phyloP scores from a whole-genome alignment of 2,329 filamentous ascomycete genomes.

The Colletotrichum melonis region DNA sequence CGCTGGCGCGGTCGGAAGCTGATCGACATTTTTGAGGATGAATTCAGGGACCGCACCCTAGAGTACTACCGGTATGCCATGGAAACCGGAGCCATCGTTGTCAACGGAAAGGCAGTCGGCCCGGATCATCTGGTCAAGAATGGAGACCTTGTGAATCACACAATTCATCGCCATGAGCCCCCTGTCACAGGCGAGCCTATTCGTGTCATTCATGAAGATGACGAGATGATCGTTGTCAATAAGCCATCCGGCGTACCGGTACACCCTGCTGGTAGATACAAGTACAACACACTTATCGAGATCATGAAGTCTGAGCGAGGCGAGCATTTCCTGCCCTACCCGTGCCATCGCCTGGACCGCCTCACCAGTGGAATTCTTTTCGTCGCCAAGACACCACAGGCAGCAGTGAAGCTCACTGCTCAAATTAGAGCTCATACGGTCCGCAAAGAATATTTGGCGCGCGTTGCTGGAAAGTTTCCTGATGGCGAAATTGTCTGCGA shows the following conservation, averaged over 20 bases:
- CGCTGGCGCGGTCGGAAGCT: constrained; percentile 87
- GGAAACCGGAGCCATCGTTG: constrained; percentile 78
- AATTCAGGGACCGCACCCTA: constrained; percentile 88
- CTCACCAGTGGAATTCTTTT: constrained; percentile 99
- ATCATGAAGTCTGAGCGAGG: constrained; percentile 86
- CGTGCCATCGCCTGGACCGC: constrained; percentile 94
- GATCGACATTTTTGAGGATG: constrained; percentile 88
- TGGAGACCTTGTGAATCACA: constrained; percentile 92
- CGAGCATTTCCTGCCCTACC: constrained; percentile 65
- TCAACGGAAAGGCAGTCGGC: constrained; percentile 80
- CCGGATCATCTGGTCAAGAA: constrained; percentile 82
- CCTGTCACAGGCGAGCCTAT: constrained; percentile 87
- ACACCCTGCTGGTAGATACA: constrained; percentile 94
- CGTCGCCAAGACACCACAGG: constrained; percentile 85
- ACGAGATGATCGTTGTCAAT: constrained; percentile 95
- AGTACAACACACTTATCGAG: constrained; percentile 93
- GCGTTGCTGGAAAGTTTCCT: constrained; percentile 91
- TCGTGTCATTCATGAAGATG: constrained; percentile 87
- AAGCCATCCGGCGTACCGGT: constrained; percentile 96
- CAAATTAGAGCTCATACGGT: constrained; percentile 86
- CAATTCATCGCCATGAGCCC: constrained; percentile 93
- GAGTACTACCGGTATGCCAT: constrained; percentile 93
- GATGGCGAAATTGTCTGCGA: constrained; percentile 93
- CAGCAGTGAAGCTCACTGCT: constrained; percentile 79
- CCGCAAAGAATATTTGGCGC: constrained; percentile 93